Percentiles rank a stretch among this genome's conserved stretches.
phyloP scores from a whole-genome alignment of 768 basidiomycete species.

The Hysterangium stoloniferum region DNA sequence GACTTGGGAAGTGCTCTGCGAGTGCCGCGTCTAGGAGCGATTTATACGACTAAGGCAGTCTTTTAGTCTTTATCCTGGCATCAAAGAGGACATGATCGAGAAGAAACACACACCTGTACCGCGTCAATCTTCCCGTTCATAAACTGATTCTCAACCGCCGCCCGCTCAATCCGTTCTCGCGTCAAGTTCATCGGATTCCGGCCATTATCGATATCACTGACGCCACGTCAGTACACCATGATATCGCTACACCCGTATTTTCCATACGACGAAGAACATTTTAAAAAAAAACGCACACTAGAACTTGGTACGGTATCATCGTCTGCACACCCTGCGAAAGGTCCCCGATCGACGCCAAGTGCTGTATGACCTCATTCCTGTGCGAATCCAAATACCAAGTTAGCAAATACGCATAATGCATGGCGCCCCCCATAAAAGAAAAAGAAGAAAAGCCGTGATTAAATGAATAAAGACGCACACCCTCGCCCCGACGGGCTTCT shows the following conservation, averaged over 20 bases:
- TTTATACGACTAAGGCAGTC: conserved; percentile 52
- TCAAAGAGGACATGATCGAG: background rate
- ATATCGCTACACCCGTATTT: too few species aligned
- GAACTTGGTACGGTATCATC: conserved; percentile 67
- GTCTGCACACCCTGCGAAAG: conserved; percentile 54
- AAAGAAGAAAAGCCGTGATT: background rate
- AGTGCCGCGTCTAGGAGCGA: conserved; percentile 61
- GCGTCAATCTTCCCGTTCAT: conserved; percentile 86
- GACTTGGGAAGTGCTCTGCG: conserved; percentile 63
- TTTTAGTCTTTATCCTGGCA: conserved; percentile 6
- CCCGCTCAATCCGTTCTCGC: conserved; percentile 69
- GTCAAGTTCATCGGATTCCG: conserved; percentile 80
- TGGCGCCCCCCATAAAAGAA: conserved; percentile 12
- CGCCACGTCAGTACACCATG: conserved; percentile 13
- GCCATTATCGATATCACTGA: conserved; percentile 71
- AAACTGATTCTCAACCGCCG: conserved; percentile 85
- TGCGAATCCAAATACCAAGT: background rate
- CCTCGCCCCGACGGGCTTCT: conserved; percentile 67
- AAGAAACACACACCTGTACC: conserved; percentile 47
- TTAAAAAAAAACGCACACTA: conserved; percentile 10
- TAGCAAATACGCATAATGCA: background rate
- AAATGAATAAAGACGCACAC: conserved; percentile 40
- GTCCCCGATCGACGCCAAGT: conserved; percentile 59
- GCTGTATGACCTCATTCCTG: conserved; percentile 69
- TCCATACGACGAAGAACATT: background rate